These are phyloP conservation scores for Clonostachys chloroleuca DNA, from an alignment of 2,329 filamentous ascomycete genomes.

Conservation along the genomic window DNA sequence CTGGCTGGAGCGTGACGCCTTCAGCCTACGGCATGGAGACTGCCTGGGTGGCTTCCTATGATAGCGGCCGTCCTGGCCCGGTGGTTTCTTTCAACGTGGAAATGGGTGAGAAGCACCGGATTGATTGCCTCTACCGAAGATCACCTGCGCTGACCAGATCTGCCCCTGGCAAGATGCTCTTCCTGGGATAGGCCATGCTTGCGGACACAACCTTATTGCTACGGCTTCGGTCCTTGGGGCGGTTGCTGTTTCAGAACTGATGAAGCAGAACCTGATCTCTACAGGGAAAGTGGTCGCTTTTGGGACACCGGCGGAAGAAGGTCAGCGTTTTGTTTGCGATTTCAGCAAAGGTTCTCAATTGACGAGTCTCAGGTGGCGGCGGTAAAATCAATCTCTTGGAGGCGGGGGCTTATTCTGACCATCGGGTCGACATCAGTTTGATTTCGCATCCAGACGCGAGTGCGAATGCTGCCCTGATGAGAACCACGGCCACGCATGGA, in stretches of 20 bases:
- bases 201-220: conserved; percentile 39
- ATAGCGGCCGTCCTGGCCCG: conserved; percentile 24
- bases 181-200: conserved; percentile 36
- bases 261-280: conserved; percentile 16
- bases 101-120: conserved; percentile 16
- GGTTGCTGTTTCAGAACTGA: conserved; percentile 22
- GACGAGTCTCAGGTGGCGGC: conserved; percentile 18
- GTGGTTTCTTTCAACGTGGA: conserved; percentile 32
- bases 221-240: conserved; percentile 30
- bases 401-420: conserved; percentile 12
- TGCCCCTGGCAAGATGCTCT: conserved; percentile 40
- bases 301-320: conserved; percentile 34
- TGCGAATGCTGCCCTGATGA: too few species aligned
- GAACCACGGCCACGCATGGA: too few species aligned
- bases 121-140: conserved; percentile 23
- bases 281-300: conserved; percentile 28
- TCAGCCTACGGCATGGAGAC: conserved; percentile 36
- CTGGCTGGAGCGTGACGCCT: conserved; percentile 29
- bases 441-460: conserved; percentile 17
- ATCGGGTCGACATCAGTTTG: conserved; percentile 14
- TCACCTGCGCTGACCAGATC: conserved; percentile 17
- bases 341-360: too few species aligned
- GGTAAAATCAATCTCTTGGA: conserved; percentile 22
- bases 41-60: conserved; percentile 33
- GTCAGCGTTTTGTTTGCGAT: too few species aligned